Conservation (phyloP, 2,329 filamentous ascomycete species). For the Sporothrix dimorphospora region DNA sequence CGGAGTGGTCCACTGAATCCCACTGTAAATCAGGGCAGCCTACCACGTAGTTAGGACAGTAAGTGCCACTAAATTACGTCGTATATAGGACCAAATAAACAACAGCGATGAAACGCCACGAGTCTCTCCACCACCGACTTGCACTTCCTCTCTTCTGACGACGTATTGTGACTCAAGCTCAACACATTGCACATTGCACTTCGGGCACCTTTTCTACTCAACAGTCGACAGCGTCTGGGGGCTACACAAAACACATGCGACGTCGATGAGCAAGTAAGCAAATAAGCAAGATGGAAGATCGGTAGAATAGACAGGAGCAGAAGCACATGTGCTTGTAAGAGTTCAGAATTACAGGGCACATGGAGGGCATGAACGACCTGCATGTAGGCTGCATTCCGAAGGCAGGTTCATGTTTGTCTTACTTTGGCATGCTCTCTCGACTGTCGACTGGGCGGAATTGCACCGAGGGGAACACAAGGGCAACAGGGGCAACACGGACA, state of each 20-base stretch:
- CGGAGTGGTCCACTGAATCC: background rate
- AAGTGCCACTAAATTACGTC: too few species aligned
- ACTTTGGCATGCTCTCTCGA: background rate
- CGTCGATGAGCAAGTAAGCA: background rate
- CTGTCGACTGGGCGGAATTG: background rate
- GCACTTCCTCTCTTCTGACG: background rate
- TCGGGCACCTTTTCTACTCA: background rate
- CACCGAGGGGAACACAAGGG: background rate
- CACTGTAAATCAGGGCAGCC: background rate
- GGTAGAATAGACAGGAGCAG: background rate
- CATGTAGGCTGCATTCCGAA: background rate
- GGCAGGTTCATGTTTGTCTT: background rate
- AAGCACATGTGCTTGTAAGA: background rate
- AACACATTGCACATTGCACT: background rate
- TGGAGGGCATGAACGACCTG: too few species aligned
- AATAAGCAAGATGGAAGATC: background rate
- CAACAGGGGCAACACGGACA: background rate
- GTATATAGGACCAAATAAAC: too few species aligned
- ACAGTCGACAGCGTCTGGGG: background rate
- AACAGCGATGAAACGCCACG: too few species aligned
- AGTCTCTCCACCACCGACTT: background rate
- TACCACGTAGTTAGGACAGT: too few species aligned
- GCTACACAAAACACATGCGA: slow-evolving; percentile 10
- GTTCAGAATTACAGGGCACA: background rate
- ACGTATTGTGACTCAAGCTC: background rate